Base-by-base conservation (phyloP, 2,329 filamentous ascomycete genomes). In the Ophiostoma novo-ulmi region DNA sequence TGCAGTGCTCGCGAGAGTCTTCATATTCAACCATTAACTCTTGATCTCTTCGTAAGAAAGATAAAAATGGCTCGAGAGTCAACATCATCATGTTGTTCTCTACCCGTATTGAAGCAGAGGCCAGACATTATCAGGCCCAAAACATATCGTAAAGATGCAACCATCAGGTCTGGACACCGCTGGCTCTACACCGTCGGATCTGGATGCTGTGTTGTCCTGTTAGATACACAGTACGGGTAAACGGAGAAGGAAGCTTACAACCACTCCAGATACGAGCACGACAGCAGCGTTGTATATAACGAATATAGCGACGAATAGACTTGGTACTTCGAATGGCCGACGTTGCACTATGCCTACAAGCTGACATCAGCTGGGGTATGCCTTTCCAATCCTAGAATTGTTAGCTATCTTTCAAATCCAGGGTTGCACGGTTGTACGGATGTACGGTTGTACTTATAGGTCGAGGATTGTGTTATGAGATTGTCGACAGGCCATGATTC, bases 251-350 rank as follows among this genome's bases (percentile, higher is more conserved):
- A 13, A 44, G 44, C 44, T n/a, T 48, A n/a, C 44, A 20, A n/a
- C 44, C 38, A 39, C 38, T 10, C 38, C 38, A 48, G 44, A 48
- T 48, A 65, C 61, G 36, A 39, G 61, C 61, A 39, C 31, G 61
- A 65, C 39, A 65, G 61, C 61, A 65, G 61, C 61, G 61, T 65
- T 14, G 61, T 35, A n/a, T n/a, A 61, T 22, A 22, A 7, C 36
- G 35, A 35, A 36, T 38, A n/a, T 38, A 39, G 10, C 36, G 35
- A 8, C 61, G 36, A 63, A 58, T 58, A 58, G 52, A 58, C 52
- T 58, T 58, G 52, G 58, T 35, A 63, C 58, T 22, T 63, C 13
- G 26, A 63, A 35, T 10, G 17, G 35, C 8, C 31, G 14, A 38
- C 20, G 35, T 65, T 22, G 31, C 61, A 65, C 61, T 64, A 26